phyloP scores from a whole-genome alignment of 2,329 filamentous ascomycete species.

The Pleurostoma richardsiae region DNA sequence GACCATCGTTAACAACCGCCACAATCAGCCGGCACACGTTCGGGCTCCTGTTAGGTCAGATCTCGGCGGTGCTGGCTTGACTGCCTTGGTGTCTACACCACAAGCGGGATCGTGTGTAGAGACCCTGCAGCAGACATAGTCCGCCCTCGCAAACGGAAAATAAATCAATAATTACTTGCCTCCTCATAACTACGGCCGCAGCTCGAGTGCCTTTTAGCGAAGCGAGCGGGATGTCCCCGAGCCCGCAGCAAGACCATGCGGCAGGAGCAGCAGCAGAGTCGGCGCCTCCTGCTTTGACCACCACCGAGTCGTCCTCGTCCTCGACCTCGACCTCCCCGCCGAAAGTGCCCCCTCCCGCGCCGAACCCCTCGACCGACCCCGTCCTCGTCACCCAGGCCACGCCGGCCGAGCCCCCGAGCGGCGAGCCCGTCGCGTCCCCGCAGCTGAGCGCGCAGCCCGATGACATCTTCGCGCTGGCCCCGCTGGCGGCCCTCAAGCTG shows the following conservation, averaged over 20 bases:
- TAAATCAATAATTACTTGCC: no score
- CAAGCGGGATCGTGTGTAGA: no score
- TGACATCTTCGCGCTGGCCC: constrained; percentile 68
- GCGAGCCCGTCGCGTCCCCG: constrained; percentile 17
- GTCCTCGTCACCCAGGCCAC: constrained; percentile 15
- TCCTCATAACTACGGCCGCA: no score
- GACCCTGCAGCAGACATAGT: no score
- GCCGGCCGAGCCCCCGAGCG: constrained; percentile 8
- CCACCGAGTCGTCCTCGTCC: no score
- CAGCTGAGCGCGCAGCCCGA: constrained; percentile 33
- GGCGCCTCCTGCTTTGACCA: background rate
- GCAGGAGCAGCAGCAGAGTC: background rate
- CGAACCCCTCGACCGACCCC: constrained; percentile 29
- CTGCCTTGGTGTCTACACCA: no score
- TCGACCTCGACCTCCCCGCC: constrained; percentile 15
- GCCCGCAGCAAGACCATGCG: constrained; percentile 4
- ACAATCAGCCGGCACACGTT: no score
- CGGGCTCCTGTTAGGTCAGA: no score
- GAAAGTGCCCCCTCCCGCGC: constrained; percentile 28
- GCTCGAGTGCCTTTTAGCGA: background rate
- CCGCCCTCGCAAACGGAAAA: no score
- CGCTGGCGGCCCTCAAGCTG: constrained; percentile 71
- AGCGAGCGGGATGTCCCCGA: constrained; percentile 7
- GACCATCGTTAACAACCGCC: no score
- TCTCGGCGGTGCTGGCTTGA: no score